A percentile compares a stretch with the other conserved stretches of the same genome.
These are phyloP conservation scores for Triglochin maritima DNA, from an alignment of 106 monocot species.

Conservation along the genomic window DNA sequence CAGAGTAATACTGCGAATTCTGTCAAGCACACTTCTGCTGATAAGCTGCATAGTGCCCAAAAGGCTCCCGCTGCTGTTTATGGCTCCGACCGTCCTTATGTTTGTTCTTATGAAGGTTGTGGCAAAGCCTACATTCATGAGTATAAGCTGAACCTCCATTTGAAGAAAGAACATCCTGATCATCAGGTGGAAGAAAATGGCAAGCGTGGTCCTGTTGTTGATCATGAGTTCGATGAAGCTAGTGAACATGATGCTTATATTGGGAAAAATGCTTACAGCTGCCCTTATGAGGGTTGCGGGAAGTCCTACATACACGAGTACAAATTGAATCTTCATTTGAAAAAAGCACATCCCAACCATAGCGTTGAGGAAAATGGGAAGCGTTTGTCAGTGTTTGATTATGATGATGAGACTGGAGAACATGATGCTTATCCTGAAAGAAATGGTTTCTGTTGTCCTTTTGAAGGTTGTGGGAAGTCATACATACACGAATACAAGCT, in stretches of 20 bases:
- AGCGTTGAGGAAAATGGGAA: slow-evolving; percentile 31
- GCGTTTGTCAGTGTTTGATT: neutral
- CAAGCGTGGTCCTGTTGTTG: neutral
- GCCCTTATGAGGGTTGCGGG: slow-evolving; percentile 63
- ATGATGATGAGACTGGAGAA: slow-evolving; percentile 20
- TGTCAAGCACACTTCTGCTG: slow-evolving; percentile 18
- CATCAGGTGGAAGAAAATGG: slow-evolving; percentile 16
- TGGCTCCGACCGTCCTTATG: slow-evolving; percentile 45
- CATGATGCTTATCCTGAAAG: slow-evolving; percentile 19
- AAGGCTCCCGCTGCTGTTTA: slow-evolving; percentile 24
- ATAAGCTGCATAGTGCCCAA: slow-evolving; percentile 19
- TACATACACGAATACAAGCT: slow-evolving; percentile 82
- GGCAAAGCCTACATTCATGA: slow-evolving; percentile 11
- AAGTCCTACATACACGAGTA: slow-evolving; percentile 75
- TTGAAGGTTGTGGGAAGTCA: slow-evolving; percentile 57
- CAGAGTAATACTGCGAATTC: slow-evolving; percentile 13
- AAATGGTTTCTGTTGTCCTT: slow-evolving; percentile 31
- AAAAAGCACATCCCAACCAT: slow-evolving; percentile 43
- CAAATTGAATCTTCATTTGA: slow-evolving; percentile 72
- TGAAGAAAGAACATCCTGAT: slow-evolving; percentile 15
- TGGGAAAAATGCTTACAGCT: slow-evolving; percentile 33
- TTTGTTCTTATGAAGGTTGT: slow-evolving; percentile 18
- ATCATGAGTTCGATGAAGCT: slow-evolving; percentile 14
- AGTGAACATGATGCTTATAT: slow-evolving; percentile 20
- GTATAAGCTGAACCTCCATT: slow-evolving; percentile 19